Percentiles rank a stretch among this genome's conserved stretches.
phyloP scores from a whole-genome alignment of 495 filamentous ascomycete species.

The Cryomyces minteri region DNA sequence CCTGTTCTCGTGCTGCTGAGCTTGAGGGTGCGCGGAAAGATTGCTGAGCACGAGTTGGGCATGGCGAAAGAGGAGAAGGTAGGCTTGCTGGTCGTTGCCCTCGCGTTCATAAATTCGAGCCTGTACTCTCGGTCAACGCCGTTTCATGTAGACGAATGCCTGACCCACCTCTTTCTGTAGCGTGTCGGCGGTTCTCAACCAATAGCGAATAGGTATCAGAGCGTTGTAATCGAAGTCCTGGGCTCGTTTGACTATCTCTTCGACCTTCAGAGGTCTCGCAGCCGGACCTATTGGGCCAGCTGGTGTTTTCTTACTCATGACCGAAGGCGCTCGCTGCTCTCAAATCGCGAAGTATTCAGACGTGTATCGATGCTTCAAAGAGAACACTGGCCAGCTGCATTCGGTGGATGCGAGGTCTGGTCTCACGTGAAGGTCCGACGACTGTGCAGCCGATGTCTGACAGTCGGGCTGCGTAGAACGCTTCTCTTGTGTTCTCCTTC shows the following conservation, averaged over 20 bases:
- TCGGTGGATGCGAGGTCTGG: neutral
- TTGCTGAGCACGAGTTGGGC: constrained; percentile 36
- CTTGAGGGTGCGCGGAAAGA: constrained; percentile 25
- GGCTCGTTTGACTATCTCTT: constrained; percentile 53
- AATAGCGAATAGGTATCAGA: constrained; percentile 52
- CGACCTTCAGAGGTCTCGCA: constrained; percentile 42
- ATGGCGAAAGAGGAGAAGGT: constrained; percentile 70
- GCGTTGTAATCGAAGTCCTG: constrained; percentile 64
- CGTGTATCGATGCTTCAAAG: neutral
- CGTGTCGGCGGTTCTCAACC: constrained; percentile 64
- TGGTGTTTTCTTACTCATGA: no score
- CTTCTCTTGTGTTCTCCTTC: no score
- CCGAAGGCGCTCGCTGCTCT: no score
- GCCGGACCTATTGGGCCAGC: no score
- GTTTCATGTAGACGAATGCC: neutral
- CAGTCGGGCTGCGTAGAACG: no score
- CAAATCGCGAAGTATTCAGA: no score
- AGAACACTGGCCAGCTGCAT: neutral
- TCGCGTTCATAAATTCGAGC: constrained; percentile 69
- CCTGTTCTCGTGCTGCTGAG: constrained; percentile 27
- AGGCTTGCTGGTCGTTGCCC: constrained; percentile 70
- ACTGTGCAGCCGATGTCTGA: no score
- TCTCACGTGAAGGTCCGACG: no score
- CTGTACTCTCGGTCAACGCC: constrained; percentile 17
- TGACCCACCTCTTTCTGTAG: constrained; percentile 55